Base-by-base conservation (phyloP, 2,329 filamentous ascomycete genomes). In the Pseudogymnoascus sp. region DNA sequence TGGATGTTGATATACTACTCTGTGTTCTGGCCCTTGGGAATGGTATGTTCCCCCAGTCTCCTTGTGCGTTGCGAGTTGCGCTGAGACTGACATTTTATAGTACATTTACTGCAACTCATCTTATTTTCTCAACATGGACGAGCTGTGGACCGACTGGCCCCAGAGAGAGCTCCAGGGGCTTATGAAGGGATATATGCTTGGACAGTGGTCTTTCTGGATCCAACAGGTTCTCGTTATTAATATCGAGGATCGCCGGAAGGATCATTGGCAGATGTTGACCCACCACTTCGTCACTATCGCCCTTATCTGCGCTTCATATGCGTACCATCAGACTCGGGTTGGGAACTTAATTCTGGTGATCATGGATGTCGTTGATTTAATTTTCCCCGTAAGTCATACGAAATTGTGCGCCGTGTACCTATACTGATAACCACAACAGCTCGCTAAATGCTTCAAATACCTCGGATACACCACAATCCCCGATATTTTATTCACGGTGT, bases 191-290 rank as follows among this genome's bases (percentile, higher is more conserved):
- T 99, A 99, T 76, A 90, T 96, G 70, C 81, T 99, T 33, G 87
- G 88, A 12, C 92, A 97, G 74, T 89, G 92, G 76, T 87, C 89
- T 23, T 97, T 97, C 75, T 97, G 91, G 89, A 76, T 97, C 58
- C 93, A 97, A 77, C 92, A 96, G 77, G 89, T 97, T 67, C 80
- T 97, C 33, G 91, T 97, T 63, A 91, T 97, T 73, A 89, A 97
- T 76, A 92, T 97, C 64, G 94, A 99, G 76, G 90, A 95, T 76
- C 86, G 89, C 67, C 85, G 94, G 71, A 97, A 97, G 78, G 94
- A 99, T 70, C 89, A 97, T 76, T 89, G 86, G 79, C 93, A 97
- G 76, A 97, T 97, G 94, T 86, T 97, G 68, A 88, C 86, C 16
- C 94, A 97, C 75, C 94, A 99, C 77, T 84, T 97, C 72, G 86